Percentiles rank a stretch among this genome's conserved stretches.
Evolutionary conservation across 257 asterid genomes (phyloP).

Genomic region (Rauvolfia tetraphylla): DNA sequence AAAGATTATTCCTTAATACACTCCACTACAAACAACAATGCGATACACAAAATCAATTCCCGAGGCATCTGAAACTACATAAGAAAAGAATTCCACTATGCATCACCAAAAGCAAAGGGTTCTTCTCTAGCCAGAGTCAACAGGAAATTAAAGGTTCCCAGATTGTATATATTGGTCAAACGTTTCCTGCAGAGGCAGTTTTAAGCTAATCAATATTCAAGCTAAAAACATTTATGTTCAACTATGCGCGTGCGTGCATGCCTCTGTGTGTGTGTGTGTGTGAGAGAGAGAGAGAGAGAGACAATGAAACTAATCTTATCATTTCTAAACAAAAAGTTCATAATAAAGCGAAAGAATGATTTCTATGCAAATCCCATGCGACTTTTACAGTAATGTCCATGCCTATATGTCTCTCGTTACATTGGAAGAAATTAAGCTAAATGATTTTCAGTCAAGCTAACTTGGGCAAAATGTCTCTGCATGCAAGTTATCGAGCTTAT

Average conservation of each 20-base stretch:
- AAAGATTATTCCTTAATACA: not conserved
- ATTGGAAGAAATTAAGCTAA: not conserved
- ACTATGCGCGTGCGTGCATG: too few species aligned
- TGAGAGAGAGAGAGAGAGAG: not conserved
- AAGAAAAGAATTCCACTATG: not conserved
- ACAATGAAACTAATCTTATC: not conserved
- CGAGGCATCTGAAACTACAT: not conserved
- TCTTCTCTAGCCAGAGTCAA: not conserved
- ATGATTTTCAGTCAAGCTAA: not conserved
- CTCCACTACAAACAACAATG: not conserved
- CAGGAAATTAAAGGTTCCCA: not conserved
- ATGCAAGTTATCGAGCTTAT: not conserved
- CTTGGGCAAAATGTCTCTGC: not conserved
- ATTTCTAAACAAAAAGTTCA: not conserved
- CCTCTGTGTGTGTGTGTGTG: not conserved
- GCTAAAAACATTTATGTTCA: not conserved
- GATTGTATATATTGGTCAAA: not conserved
- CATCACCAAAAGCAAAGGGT: not conserved
- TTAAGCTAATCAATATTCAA: not conserved
- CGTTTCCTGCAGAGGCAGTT: not conserved
- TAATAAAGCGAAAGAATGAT: not conserved
- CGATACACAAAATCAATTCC: not conserved
- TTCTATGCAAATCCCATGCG: not conserved
- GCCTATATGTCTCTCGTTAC: not conserved
- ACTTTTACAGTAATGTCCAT: not conserved